phyloP scores from a whole-genome alignment of 257 asterid species.

The Avicennia marina region DNA sequence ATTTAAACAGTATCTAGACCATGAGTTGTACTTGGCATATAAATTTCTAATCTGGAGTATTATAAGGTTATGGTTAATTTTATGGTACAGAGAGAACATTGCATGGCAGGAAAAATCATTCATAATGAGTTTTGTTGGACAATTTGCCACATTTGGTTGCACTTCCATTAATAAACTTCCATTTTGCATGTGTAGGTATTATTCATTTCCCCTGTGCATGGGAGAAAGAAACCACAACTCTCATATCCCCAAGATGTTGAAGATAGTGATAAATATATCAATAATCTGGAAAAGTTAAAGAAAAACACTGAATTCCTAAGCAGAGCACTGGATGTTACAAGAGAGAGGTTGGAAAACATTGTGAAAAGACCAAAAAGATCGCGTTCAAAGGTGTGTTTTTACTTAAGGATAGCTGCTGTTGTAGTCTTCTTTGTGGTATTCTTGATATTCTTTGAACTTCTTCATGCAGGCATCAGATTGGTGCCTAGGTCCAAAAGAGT shows the following conservation, averaged over 20 bases:
- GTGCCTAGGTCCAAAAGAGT: conserved; percentile 73
- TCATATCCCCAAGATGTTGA: conserved; percentile 35
- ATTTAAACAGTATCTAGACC: too few relatives aligned
- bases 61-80: too few relatives aligned
- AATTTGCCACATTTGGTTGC: not conserved
- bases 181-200: conserved; percentile 49
- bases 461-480: conserved; percentile 64
- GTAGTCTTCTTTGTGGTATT: conserved; percentile 1
- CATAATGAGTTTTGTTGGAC: not conserved
- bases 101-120: too few relatives aligned
- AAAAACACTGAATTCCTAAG: conserved; percentile 29
- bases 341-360: conserved; percentile 55
- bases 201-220: conserved; percentile 76
- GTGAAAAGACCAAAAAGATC: conserved; percentile 69
- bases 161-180: not conserved
- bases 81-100: too few relatives aligned
- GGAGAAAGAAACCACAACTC: conserved; percentile 58
- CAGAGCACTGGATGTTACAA: conserved; percentile 43
- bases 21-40: too few relatives aligned
- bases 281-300: conserved; percentile 35
- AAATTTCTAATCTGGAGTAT: too few relatives aligned
- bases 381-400: conserved; percentile 67
- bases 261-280: conserved; percentile 30
- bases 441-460: conserved; percentile 17
- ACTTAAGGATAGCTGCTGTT: conserved; percentile 10